Percentiles rank a stretch among this genome's conserved stretches.
These are phyloP conservation scores for Pseudocercospora vitis DNA, from an alignment of 2,329 filamentous ascomycete genomes.

Conservation along the genomic window DNA sequence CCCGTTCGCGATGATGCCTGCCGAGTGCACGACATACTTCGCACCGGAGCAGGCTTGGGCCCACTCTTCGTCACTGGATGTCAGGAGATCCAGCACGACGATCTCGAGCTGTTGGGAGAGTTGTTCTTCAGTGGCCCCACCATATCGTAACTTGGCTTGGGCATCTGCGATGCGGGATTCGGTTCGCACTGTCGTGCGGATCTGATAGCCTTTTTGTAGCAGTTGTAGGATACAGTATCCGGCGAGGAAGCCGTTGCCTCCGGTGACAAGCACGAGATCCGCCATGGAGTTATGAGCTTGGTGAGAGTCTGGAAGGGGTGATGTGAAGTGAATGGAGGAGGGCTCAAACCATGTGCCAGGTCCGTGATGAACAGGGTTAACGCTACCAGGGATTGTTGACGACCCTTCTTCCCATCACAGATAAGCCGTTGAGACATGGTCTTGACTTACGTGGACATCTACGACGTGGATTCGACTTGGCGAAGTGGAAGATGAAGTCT, in stretches of 20 bases:
- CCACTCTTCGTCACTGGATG: conserved; percentile 18
- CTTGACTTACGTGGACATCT: too few species aligned
- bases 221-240: conserved; percentile 19
- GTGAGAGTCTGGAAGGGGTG: too few species aligned
- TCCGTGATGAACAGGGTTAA: too few species aligned
- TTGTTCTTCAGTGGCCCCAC: conserved; percentile 16
- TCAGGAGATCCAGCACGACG: conserved; percentile 17
- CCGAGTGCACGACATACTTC: conserved; percentile 19
- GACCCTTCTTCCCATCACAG: too few species aligned
- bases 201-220: conserved; percentile 14
- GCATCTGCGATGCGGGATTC: conserved; percentile 17
- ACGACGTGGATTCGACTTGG: too few species aligned
- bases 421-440: too few species aligned
- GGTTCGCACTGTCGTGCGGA: conserved; percentile 21
- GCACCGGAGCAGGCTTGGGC: conserved; percentile 15
- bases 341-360: too few species aligned
- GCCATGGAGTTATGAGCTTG: too few species aligned
- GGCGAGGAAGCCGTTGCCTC: conserved; percentile 18
- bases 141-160: conserved; percentile 15
- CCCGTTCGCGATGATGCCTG: conserved; percentile 22
- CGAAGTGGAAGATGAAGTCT: too few species aligned
- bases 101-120: conserved; percentile 17
- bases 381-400: too few species aligned
- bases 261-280: conserved; percentile 19
- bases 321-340: too few species aligned